A percentile compares a stretch with the other conserved stretches of the same genome.
Evolutionary conservation across 768 basidiomycete genomes (phyloP).

Genomic region (Cystofilobasidium capitatum): DNA sequence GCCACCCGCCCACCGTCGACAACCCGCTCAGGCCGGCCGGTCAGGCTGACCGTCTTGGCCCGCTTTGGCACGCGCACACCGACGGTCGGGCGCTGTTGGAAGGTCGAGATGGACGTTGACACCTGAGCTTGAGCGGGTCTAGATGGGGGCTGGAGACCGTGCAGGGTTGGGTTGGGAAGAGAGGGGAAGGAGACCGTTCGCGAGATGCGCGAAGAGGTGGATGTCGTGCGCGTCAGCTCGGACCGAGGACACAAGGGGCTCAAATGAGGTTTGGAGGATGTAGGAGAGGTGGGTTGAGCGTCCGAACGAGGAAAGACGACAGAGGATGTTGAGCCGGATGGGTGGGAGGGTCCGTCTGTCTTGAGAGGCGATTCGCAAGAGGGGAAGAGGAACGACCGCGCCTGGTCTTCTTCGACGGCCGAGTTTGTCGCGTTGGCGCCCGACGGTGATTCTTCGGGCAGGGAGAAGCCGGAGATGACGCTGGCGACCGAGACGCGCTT

Average conservation of each 20-base stretch:
- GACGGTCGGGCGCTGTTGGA: not conserved
- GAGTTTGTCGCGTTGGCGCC: not conserved
- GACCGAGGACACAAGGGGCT: no score
- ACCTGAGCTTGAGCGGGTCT: not conserved
- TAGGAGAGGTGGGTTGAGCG: not conserved
- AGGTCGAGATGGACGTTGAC: not conserved
- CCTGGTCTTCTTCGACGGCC: not conserved
- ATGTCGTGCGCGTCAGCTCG: no score
- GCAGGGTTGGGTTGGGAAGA: not conserved
- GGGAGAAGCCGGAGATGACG: conserved; percentile 3
- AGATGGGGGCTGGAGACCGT: not conserved
- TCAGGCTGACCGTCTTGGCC: not conserved
- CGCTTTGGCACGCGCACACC: not conserved
- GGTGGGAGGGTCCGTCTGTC: no score
- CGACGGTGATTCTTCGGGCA: conserved; percentile 1
- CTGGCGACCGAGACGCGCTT: not conserved
- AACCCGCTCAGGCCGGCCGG: not conserved
- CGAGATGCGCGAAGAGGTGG: not conserved
- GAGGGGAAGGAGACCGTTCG: not conserved
- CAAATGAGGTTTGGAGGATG: not conserved
- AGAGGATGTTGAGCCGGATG: not conserved
- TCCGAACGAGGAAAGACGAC: not conserved
- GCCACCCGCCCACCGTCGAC: not conserved
- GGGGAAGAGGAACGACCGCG: no score
- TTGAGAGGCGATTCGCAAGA: no score